phyloP scores from a whole-genome alignment of 768 basidiomycete species.

The Auriscalpium orientale region DNA sequence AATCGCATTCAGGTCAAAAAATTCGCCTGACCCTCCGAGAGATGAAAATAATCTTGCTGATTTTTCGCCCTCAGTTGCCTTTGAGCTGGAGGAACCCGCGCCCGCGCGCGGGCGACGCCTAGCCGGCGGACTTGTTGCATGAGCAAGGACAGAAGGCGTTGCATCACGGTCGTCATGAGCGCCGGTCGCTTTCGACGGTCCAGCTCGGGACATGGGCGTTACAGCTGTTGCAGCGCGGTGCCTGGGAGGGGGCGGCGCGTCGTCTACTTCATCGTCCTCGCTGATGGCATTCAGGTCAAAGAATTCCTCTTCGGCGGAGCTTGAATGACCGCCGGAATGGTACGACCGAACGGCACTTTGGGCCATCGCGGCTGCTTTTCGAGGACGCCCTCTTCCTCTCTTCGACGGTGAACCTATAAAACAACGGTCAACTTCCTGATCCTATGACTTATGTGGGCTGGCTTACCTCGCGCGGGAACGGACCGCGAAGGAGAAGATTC shows the following conservation, averaged over 20 bases:
- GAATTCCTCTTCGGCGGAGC: constrained; percentile 13
- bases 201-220: too few relatives aligned
- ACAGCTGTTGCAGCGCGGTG: too few relatives aligned
- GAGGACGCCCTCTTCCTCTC: too few relatives aligned
- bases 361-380: neutral
- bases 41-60: neutral
- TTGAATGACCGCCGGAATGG: neutral
- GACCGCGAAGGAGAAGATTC: too few relatives aligned
- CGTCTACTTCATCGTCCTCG: constrained; percentile 13
- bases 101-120: too few relatives aligned
- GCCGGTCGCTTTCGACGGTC: neutral
- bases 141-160: neutral
- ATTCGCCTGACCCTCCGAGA: constrained; percentile 9
- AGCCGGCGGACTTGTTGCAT: too few relatives aligned
- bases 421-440: neutral
- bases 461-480: neutral
- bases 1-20: constrained; percentile 21
- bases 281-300: constrained; percentile 21
- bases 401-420: neutral
- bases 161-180: neutral
- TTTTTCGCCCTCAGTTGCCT: too few relatives aligned
- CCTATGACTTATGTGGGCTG: neutral
- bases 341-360: neutral
- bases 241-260: neutral
- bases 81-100: neutral